Conservation (phyloP, 495 filamentous ascomycete species). For the Cairneyella variabilis region DNA sequence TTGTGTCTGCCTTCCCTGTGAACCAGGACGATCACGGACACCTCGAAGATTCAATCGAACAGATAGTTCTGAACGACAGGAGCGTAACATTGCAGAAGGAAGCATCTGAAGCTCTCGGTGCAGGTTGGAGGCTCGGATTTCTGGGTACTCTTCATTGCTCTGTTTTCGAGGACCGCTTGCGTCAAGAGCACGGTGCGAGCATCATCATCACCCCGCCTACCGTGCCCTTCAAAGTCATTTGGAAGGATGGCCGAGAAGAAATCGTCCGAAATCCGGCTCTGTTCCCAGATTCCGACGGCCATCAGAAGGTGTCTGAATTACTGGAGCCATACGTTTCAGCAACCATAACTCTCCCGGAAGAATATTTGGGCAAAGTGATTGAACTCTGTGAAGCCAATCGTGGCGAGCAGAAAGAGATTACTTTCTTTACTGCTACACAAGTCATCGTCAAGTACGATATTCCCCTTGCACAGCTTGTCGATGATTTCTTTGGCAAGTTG, state of each 20-base stretch:
- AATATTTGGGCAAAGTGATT: slow-evolving; percentile 90
- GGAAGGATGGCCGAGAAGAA: slow-evolving; percentile 64
- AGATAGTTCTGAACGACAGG: slow-evolving; percentile 89
- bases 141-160: slow-evolving; percentile 96
- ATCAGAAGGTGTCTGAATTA: slow-evolving; percentile 55
- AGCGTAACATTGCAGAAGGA: slow-evolving; percentile 93
- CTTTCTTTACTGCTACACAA: slow-evolving; percentile 91
- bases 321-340: slow-evolving; percentile 84
- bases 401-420: slow-evolving; percentile 77
- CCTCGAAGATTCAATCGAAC: slow-evolving; percentile 90
- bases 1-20: slow-evolving; percentile 91
- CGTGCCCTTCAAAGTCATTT: slow-evolving; percentile 84
- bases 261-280: slow-evolving; percentile 80
- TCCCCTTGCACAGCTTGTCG: slow-evolving; percentile 82
- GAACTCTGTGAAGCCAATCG: slow-evolving; percentile 91
- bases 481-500: slow-evolving; percentile 96
- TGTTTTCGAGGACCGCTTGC: slow-evolving; percentile 94
- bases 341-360: slow-evolving; percentile 88
- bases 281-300: slow-evolving; percentile 74
- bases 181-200: slow-evolving; percentile 89
- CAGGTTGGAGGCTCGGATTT: slow-evolving; percentile 92
- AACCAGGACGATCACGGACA: slow-evolving; percentile 85
- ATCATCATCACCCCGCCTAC: slow-evolving; percentile 97
- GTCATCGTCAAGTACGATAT: slow-evolving; percentile 93
- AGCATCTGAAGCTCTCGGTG: slow-evolving; percentile 85